Base-by-base conservation (phyloP, 208 protist genomes). In the Leishmania mexicana region DNA sequence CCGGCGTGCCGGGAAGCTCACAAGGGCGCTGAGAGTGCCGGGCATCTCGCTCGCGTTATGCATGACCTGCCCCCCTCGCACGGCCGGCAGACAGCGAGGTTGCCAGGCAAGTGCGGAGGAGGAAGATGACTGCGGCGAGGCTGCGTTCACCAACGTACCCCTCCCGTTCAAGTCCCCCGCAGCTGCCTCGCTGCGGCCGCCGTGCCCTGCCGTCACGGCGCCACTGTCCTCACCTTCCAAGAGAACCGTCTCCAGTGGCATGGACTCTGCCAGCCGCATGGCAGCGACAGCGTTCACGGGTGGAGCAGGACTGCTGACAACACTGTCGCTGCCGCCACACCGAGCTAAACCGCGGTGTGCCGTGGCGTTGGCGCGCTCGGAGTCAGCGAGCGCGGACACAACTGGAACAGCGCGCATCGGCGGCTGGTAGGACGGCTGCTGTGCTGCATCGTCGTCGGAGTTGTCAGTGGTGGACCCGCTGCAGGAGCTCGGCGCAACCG, bases 401-500 rank as follows among this genome's bases (percentile, higher is more conserved):
- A 54, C 54, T 31, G 76, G 13, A 38, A 85, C 49, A 35, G 35
- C 8, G 42, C 45, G 77, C 49, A 81, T 45, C 1, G 82, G 82
- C 1, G 62, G 15, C 28, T 78, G 71, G 19, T 79, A 85, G 49
- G 82, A 81, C 21, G 62, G 62, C 15, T 31, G n/a, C 24, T 28
- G 62, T 5, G 35, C 13, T 1, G 54, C 72, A 60, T 49, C 68
- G 40, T 77, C 76, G 71, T 68, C 54, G 24, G n/a, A 47, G 35
- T 58, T 35, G 40, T 57, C 58, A 2, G 11, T 28, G 72, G 74
- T 57, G 35, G 58, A 31, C 58, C 38, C 68, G 64, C 82, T 81
- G 47, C 82, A 85, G 28, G 82, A 85, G 77, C 77, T 81, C 2
- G 76, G 82, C 15, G 82, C 82, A 6, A 85, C 82, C 10, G 82